Evolutionary conservation across 768 basidiomycete species (phyloP).

Genomic region (Trametes coccinea): DNA sequence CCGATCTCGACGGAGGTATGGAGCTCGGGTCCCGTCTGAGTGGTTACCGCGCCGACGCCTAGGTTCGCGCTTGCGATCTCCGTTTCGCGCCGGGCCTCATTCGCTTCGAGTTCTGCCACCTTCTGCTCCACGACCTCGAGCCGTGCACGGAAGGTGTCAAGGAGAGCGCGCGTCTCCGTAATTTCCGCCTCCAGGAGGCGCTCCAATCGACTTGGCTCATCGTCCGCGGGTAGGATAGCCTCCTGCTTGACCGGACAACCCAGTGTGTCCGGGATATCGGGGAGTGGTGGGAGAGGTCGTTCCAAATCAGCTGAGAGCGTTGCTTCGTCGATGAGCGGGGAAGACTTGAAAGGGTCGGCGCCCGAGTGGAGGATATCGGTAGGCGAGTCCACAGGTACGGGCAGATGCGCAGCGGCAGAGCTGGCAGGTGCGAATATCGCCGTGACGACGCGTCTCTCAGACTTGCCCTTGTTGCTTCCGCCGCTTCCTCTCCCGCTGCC

Average conservation of each 20-base stretch:
- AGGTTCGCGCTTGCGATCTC: neutral
- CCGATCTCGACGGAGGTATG: constrained; percentile 14
- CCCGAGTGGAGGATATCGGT: neutral
- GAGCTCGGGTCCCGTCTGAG: neutral
- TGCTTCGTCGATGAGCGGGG: neutral
- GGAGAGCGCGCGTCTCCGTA: constrained; percentile 25
- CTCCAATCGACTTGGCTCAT: constrained; percentile 14
- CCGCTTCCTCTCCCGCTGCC: constrained; percentile 23
- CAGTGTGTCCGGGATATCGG: constrained; percentile 2
- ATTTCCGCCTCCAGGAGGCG: constrained; percentile 28
- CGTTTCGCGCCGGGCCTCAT: constrained; percentile 19
- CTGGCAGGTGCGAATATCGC: constrained; percentile 32
- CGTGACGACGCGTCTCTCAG: constrained; percentile 33
- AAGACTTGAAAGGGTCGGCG: neutral
- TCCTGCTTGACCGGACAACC: neutral
- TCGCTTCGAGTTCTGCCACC: constrained; percentile 31
- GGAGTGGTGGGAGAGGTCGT: constrained; percentile 11
- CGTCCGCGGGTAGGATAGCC: constrained; percentile 4
- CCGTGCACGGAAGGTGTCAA: constrained; percentile 33
- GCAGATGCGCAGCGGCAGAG: neutral
- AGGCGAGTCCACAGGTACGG: neutral
- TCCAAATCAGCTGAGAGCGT: constrained; percentile 1
- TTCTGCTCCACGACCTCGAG: constrained; percentile 34
- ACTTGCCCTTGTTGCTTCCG: constrained; percentile 24
- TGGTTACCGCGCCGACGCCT: neutral